Evolutionary conservation across 148 eudicot genomes (phyloP).

Genomic region (Vaccinium macrocarpon): DNA sequence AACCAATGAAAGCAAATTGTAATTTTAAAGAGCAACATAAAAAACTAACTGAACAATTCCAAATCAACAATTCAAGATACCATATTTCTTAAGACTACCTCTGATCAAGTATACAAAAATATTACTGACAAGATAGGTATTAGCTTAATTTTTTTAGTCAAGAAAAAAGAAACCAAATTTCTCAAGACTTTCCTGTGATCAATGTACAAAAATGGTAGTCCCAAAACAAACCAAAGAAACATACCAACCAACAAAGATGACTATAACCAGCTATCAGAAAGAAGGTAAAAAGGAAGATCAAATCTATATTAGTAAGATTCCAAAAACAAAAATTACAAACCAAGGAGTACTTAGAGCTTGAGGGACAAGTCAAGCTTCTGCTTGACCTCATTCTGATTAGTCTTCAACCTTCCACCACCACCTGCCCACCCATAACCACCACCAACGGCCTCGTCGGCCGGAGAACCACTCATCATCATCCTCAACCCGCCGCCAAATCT

Average conservation of each 20-base stretch:
- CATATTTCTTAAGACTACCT: not conserved
- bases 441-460: not conserved
- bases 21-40: not conserved
- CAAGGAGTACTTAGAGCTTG: conserved; percentile 40
- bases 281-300: conserved; percentile 8
- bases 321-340: not conserved
- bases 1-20: not conserved
- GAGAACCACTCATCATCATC: conserved; percentile 25
- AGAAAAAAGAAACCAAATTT: not conserved
- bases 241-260: not conserved
- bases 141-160: not conserved
- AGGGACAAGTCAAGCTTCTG: conserved; percentile 63
- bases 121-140: not conserved
- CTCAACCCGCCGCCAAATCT: conserved; percentile 30
- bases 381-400: conserved; percentile 35
- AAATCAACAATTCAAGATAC: not conserved
- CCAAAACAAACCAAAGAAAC: not conserved
- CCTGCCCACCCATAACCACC: conserved; percentile 40
- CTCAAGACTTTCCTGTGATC: not conserved
- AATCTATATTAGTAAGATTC: not conserved
- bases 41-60: not conserved
- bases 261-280: not conserved
- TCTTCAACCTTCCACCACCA: conserved; percentile 27
- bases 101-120: not conserved
- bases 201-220: not conserved